phyloP scores from a whole-genome alignment of 805 yeast species.

The Lipomyces yamanashiensis region DNA sequence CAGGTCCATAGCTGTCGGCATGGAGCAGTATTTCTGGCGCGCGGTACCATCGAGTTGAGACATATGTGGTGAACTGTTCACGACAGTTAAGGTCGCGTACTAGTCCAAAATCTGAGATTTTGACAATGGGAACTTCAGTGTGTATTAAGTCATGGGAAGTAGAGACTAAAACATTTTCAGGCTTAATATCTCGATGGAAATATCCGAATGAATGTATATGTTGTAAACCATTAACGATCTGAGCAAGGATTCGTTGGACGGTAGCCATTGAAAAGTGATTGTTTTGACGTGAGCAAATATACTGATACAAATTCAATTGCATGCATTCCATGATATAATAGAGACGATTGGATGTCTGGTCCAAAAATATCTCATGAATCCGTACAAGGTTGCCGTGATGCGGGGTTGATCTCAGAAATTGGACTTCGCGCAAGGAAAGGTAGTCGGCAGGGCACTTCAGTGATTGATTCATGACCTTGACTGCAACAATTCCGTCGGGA shows the following conservation, averaged over 20 bases:
- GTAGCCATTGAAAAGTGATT: neutral
- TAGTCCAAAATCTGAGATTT: constrained; percentile 93
- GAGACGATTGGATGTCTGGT: constrained; percentile 59
- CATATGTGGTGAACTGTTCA: constrained; percentile 76
- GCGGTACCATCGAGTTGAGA: constrained; percentile 95
- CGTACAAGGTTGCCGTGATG: constrained; percentile 75
- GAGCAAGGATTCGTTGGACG: constrained; percentile 44
- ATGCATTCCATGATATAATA: constrained; percentile 89
- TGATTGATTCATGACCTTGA: constrained; percentile 73
- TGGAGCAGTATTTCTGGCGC: constrained; percentile 79
- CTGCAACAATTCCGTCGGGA: constrained; percentile 59
- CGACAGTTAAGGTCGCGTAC: constrained; percentile 74
- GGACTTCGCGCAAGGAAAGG: constrained; percentile 48
- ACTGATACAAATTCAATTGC: constrained; percentile 78
- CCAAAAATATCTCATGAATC: constrained; percentile 79
- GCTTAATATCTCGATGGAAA: constrained; percentile 90
- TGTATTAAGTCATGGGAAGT: constrained; percentile 45
- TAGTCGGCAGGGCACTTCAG: constrained; percentile 60
- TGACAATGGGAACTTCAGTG: constrained; percentile 63
- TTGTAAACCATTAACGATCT: constrained; percentile 72
- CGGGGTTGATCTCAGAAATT: constrained; percentile 51
- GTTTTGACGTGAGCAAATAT: constrained; percentile 6
- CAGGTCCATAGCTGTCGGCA: constrained; percentile 65
- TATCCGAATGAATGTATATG: constrained; percentile 76
- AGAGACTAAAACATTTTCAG: constrained; percentile 74